Percentiles rank a stretch among this genome's conserved stretches.
Conservation (phyloP, 2,329 filamentous ascomycete species). For the Hymenoscyphus scutula region DNA sequence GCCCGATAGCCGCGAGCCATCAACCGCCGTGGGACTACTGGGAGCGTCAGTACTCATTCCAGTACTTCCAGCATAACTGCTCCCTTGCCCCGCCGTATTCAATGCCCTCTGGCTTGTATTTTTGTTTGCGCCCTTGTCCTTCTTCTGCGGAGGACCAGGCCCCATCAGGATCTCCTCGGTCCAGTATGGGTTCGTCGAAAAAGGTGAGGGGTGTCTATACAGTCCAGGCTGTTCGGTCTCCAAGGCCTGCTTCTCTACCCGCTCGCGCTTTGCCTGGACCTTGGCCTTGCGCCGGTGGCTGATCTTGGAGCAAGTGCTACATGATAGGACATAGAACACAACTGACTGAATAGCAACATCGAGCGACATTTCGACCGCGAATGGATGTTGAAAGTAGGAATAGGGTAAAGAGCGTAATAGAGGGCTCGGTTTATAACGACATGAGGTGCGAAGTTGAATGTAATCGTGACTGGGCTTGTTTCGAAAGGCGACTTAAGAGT, state of each 20-base stretch:
- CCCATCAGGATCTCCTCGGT: conserved; percentile 81
- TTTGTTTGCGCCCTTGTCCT: conserved; percentile 48
- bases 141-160: conserved; percentile 65
- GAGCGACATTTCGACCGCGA: conserved; percentile 46
- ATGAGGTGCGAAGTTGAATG: conserved; percentile 18
- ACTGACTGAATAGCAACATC: conserved; percentile 68
- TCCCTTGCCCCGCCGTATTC: conserved; percentile 57
- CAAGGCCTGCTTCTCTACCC: conserved; percentile 61
- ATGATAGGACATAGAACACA: conserved; percentile 74
- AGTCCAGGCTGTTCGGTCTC: conserved; percentile 68
- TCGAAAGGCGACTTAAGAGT: background rate
- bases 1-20: conserved; percentile 43
- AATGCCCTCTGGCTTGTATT: conserved; percentile 59
- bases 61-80: conserved; percentile 43
- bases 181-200: conserved; percentile 88
- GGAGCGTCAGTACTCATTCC: conserved; percentile 37
- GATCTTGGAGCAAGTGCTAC: conserved; percentile 73
- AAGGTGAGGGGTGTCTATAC: conserved; percentile 78
- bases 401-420: background rate
- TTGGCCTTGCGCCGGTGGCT: conserved; percentile 68
- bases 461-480: background rate
- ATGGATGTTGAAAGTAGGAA: conserved; percentile 7
- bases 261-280: conserved; percentile 66
- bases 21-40: conserved; percentile 46
- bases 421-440: conserved; percentile 22